Evolutionary conservation across 2,329 filamentous ascomycete genomes (phyloP).

Genomic region (Trichoderma atrobrunneum): DNA sequence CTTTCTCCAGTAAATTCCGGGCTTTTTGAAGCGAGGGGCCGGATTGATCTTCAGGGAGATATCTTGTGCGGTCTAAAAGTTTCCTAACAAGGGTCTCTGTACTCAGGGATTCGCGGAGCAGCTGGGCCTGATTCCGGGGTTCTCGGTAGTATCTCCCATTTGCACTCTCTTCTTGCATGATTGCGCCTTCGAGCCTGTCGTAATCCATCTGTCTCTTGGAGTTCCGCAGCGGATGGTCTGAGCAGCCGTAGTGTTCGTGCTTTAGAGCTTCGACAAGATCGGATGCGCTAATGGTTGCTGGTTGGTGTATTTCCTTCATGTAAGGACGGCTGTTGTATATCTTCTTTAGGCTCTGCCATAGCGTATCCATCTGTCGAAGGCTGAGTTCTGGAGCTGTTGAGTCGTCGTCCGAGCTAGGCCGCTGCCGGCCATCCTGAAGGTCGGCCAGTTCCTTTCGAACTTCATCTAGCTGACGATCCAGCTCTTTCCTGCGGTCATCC

Average conservation of each 20-base stretch:
- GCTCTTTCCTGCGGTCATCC: conserved; percentile 54
- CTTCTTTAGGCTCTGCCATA: conserved; percentile 34
- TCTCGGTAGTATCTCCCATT: conserved; percentile 23
- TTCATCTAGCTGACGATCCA: conserved; percentile 60
- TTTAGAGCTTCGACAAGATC: conserved; percentile 30
- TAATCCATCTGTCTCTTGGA: conserved; percentile 29
- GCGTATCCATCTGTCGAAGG: conserved; percentile 30
- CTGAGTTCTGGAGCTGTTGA: conserved; percentile 23
- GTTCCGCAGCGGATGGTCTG: conserved; percentile 23
- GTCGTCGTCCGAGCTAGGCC: conserved; percentile 22
- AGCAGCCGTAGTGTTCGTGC: conserved; percentile 30
- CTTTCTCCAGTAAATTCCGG: conserved; percentile 23
- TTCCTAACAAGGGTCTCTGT: conserved; percentile 30
- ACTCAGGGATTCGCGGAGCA: conserved; percentile 29
- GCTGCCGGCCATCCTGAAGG: conserved; percentile 34
- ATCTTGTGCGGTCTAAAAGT: conserved; percentile 31
- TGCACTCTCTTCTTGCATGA: conserved; percentile 31
- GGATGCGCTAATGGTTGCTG: conserved; percentile 29
- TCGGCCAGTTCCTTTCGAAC: conserved; percentile 47
- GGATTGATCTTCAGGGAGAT: conserved; percentile 23
- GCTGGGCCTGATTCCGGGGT: conserved; percentile 27
- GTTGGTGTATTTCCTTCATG: conserved; percentile 37
- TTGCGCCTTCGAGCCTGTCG: conserved; percentile 30
- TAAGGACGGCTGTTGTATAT: conserved; percentile 34
- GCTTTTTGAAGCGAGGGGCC: conserved; percentile 33